Percentiles rank a stretch among this genome's conserved stretches.
Conservation (phyloP, 805 yeast genomes). For the Sugiyamaella marilandica region DNA sequence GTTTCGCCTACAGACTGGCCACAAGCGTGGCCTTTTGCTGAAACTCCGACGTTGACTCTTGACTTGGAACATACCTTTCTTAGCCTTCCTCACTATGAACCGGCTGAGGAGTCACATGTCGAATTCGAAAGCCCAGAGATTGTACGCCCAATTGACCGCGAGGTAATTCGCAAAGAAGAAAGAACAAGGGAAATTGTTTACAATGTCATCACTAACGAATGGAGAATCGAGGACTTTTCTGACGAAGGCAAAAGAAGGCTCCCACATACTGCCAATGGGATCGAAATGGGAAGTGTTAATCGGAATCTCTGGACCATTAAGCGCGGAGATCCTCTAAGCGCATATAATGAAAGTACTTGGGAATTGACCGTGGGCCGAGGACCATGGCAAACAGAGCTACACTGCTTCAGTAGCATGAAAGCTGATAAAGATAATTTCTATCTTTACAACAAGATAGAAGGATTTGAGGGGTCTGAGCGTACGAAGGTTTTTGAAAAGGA, state of each 20-base stretch:
- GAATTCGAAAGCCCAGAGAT: slow-evolving; percentile 32
- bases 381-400: slow-evolving; percentile 37
- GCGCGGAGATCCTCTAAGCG: slow-evolving; percentile 38
- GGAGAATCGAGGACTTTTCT: slow-evolving; percentile 35
- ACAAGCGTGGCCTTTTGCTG: slow-evolving; percentile 44
- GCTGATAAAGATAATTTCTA: slow-evolving; percentile 34
- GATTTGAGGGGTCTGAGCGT: slow-evolving; percentile 32
- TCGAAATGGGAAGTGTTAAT: slow-evolving; percentile 40
- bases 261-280: slow-evolving; percentile 30
- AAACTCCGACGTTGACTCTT: slow-evolving; percentile 37
- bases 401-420: slow-evolving; percentile 31
- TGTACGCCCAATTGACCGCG: slow-evolving; percentile 30
- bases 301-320: slow-evolving; percentile 38
- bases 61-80: slow-evolving; percentile 28
- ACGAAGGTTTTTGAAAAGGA: slow-evolving; percentile 32
- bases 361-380: slow-evolving; percentile 41
- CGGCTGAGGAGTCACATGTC: slow-evolving; percentile 22
- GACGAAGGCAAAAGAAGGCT: slow-evolving; percentile 36
- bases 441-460: slow-evolving; percentile 33
- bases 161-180: slow-evolving; percentile 25
- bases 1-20: slow-evolving; percentile 47
- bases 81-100: slow-evolving; percentile 31
- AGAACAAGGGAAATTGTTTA: slow-evolving; percentile 27
- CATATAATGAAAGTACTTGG: slow-evolving; percentile 39
- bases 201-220: slow-evolving; percentile 35